These are phyloP conservation scores for Trypanosoma scelopori DNA, from an alignment of 208 protist genomes.

Conservation along the genomic window DNA sequence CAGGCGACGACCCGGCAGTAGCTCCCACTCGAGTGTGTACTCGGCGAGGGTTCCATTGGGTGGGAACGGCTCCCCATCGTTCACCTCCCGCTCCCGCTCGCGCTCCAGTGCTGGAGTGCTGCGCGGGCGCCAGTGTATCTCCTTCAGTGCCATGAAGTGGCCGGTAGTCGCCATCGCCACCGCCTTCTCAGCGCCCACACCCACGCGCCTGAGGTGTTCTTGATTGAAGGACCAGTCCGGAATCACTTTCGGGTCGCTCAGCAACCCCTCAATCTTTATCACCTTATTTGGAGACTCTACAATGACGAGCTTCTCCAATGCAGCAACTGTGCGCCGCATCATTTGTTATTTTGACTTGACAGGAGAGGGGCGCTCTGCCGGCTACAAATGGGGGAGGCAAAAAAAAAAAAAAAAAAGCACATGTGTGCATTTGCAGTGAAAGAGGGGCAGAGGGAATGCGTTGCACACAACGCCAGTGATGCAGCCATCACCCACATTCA, in stretches of 20 bases:
- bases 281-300: conserved; percentile 93
- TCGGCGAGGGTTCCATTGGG: conserved; percentile 57
- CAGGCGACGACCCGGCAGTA: conserved; percentile 71
- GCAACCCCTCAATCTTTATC: conserved; percentile 82
- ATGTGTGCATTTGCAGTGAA: no score
- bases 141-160: conserved; percentile 86
- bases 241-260: conserved; percentile 79
- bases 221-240: conserved; percentile 83
- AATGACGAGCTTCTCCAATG: conserved; percentile 84
- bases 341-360: conserved; percentile 41
- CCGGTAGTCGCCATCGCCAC: conserved; percentile 87
- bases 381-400: neutral
- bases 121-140: conserved; percentile 69
- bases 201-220: conserved; percentile 36
- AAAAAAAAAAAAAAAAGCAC: neutral
- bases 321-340: conserved; percentile 54
- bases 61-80: conserved; percentile 42
- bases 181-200: conserved; percentile 62
- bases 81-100: neutral
- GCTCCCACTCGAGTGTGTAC: conserved; percentile 77
- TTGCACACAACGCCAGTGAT: neutral
- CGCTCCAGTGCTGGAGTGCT: neutral
- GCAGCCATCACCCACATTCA: neutral
- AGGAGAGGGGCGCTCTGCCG: neutral
- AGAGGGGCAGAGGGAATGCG: neutral